Evolutionary conservation across 2,329 filamentous ascomycete species (phyloP).

Genomic region (Coniosporium tulheliwenetii): DNA sequence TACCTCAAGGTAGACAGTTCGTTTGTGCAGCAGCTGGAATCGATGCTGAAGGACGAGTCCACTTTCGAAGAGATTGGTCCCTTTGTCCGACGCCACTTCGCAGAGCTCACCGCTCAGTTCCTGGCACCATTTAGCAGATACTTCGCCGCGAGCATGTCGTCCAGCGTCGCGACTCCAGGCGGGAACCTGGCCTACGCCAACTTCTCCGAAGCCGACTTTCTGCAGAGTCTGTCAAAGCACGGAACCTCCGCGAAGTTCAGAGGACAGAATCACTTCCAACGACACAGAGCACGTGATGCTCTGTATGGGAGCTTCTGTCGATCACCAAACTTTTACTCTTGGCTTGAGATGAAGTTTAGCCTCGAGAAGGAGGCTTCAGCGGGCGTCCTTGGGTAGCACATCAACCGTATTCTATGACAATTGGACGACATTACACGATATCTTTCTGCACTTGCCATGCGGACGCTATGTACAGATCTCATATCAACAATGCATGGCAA

Average conservation of each 20-base stretch:
- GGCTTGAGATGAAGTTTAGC: conserved; percentile 25
- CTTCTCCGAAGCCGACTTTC: conserved; percentile 20
- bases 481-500: too few species aligned
- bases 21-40: conserved; percentile 18
- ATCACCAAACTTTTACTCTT: conserved; percentile 23
- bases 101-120: conserved; percentile 23
- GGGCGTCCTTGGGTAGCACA: conserved; percentile 13
- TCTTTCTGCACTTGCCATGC: too few species aligned
- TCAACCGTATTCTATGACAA: too few species aligned
- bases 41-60: conserved; percentile 12
- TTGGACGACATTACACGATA: too few species aligned
- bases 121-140: conserved; percentile 24
- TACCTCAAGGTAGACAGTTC: conserved; percentile 21
- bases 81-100: conserved; percentile 23
- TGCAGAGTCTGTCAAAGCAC: conserved; percentile 20
- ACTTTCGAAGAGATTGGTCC: conserved; percentile 13
- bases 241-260: conserved; percentile 22
- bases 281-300: conserved; percentile 18
- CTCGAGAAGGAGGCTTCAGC: conserved; percentile 23
- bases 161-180: conserved; percentile 16
- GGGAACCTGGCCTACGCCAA: conserved; percentile 21
- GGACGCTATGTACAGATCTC: too few species aligned
- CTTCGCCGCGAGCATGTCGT: conserved; percentile 16
- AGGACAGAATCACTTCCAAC: conserved; percentile 20
- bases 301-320: conserved; percentile 22